phyloP scores from a whole-genome alignment of 78 protist species.

The Dictyostelium firmibasis region DNA sequence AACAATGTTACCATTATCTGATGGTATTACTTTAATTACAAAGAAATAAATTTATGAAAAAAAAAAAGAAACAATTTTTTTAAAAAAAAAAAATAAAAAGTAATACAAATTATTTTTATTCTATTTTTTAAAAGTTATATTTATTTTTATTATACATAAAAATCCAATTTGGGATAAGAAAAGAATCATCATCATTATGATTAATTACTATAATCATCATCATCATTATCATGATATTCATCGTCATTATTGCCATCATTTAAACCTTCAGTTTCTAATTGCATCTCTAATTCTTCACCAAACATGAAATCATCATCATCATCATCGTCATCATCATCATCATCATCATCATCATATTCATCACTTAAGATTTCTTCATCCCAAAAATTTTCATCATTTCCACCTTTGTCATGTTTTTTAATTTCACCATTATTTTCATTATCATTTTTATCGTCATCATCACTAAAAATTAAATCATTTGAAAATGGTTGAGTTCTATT shows the following conservation, averaged over 20 bases:
- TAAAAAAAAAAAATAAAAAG: no score
- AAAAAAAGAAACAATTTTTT: no score
- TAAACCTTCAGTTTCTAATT: background rate
- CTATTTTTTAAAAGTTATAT: no score
- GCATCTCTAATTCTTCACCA: background rate
- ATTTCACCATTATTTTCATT: background rate
- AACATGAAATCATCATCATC: background rate
- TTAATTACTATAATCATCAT: background rate
- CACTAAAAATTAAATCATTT: background rate
- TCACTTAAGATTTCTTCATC: no score
- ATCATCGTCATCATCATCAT: background rate
- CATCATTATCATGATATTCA: background rate
- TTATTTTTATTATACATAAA: no score
- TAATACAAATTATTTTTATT: no score
- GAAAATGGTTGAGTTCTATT: background rate
- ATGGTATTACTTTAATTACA: conserved; percentile 79
- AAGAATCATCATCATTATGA: background rate
- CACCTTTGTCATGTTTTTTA: background rate
- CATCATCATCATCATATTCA: background rate
- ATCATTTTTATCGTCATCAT: background rate
- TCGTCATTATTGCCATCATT: background rate
- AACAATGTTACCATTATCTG: conserved; percentile 70
- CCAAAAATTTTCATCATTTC: background rate
- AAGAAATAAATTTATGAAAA: conserved; percentile 62
- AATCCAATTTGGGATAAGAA: background rate